phyloP scores from a whole-genome alignment of 306 rosid species.

The Cicer cuneatum region DNA sequence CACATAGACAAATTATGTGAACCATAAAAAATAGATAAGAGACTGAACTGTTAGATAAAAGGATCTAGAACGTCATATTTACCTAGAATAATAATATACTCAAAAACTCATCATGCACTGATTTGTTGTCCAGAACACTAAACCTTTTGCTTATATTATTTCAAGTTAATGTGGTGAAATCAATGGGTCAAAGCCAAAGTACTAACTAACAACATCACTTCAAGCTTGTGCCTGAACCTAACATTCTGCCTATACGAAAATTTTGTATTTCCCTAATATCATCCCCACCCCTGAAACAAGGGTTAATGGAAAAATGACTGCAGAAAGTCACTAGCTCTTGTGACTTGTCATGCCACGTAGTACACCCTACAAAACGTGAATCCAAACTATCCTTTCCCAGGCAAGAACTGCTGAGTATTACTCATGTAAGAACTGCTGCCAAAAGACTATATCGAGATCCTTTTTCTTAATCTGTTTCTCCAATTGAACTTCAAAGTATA shows the following conservation, averaged over 20 bases:
- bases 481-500: constrained; percentile 47
- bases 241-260: constrained; percentile 41
- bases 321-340: constrained; percentile 41
- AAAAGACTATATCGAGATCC: constrained; percentile 43
- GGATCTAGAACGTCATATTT: too few relatives aligned
- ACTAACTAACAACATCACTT: constrained; percentile 26
- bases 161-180: neutral
- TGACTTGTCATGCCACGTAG: constrained; percentile 35
- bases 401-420: constrained; percentile 47
- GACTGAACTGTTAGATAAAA: too few relatives aligned
- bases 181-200: neutral
- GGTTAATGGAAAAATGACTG: constrained; percentile 17
- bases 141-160: neutral
- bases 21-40: too few relatives aligned
- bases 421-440: constrained; percentile 39
- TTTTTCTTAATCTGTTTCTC: constrained; percentile 38
- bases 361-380: constrained; percentile 45
- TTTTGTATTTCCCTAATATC: constrained; percentile 3
- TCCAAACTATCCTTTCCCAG: constrained; percentile 42
- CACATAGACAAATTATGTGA: too few relatives aligned
- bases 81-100: too few relatives aligned
- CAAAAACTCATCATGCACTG: too few relatives aligned
- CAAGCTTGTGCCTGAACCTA: constrained; percentile 28
- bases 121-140: too few relatives aligned
- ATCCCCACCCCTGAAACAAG: neutral